These are phyloP conservation scores for Clavispora phyllophila DNA, from an alignment of 805 yeast genomes.

Conservation along the genomic window DNA sequence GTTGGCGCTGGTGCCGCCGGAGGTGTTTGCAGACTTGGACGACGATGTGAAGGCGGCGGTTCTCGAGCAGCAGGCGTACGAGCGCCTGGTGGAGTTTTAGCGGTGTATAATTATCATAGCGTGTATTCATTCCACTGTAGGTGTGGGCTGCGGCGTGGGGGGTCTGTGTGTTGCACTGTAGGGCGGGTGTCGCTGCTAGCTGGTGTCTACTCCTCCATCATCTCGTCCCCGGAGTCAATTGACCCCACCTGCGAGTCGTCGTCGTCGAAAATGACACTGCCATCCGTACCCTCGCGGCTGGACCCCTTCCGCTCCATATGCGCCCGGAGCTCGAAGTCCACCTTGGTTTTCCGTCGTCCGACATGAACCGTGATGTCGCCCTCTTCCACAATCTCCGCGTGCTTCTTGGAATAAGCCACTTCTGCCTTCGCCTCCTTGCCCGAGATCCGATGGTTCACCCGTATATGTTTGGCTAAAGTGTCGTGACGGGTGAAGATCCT, in stretches of 20 bases:
- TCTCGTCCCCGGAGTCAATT: slow-evolving; percentile 6
- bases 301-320: slow-evolving; percentile 37
- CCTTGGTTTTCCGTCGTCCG: slow-evolving; percentile 42
- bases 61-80: slow-evolving; percentile 52
- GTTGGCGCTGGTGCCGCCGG: slow-evolving; percentile 51
- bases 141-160: neutral
- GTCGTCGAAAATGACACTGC: slow-evolving; percentile 11
- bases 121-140: neutral
- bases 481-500: slow-evolving; percentile 92
- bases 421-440: slow-evolving; percentile 46
- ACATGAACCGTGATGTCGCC: slow-evolving; percentile 45
- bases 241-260: slow-evolving; percentile 14
- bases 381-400: slow-evolving; percentile 45
- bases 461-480: slow-evolving; percentile 86
- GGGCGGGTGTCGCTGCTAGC: too few species aligned
- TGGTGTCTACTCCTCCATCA: slow-evolving; percentile 1
- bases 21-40: slow-evolving; percentile 49
- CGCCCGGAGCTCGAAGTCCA: slow-evolving; percentile 41
- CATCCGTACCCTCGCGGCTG: slow-evolving; percentile 14
- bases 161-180: neutral
- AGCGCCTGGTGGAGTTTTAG: slow-evolving; percentile 15
- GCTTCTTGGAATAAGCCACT: slow-evolving; percentile 41
- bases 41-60: slow-evolving; percentile 58
- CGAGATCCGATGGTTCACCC: slow-evolving; percentile 42
- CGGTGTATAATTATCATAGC: neutral